Evolutionary conservation across 805 yeast genomes (phyloP), one percentile per base, ranked within the genome.

Genomic region (Cyberlindnera veronae): DNA sequence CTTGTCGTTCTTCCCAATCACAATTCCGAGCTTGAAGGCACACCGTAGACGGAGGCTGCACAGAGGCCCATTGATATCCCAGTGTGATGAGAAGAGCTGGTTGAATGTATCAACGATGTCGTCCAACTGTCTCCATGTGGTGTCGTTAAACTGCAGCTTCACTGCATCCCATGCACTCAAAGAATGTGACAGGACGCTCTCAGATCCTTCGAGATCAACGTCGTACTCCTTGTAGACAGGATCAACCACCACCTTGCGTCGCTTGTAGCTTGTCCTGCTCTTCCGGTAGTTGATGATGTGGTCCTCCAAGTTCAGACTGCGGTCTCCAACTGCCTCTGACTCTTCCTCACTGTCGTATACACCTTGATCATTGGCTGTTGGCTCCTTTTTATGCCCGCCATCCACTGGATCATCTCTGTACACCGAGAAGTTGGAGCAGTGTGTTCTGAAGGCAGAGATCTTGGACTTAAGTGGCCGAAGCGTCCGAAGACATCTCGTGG

Each of bases 401-500:
- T 28, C 18, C 20, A 13, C n/a, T 9, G 18, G 20, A 3, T 21
- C 27, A 3, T 33, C 17, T 5, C 17, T 18, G 17, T 13, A 17
- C 15, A 24, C 36, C 9, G 19, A 14, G 19, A 34, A 34, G 20
- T 27, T 11, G 10, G 26, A 21, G 34, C 33, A 32, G 18, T 39
- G 34, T 6, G 39, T 17, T 26, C 36, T 36, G 19, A 42, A 16
- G 3, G 41, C 36, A 6, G 38, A 8, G 29, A 51, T 32, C 32
- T 41, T 51, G 11, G 44, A 27, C 31, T 49, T 46, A 16, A 49
- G 30, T 6, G 48, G 50, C 29, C 51, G 43, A 27, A 47, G 36
- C 14, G 44, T 34, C 10, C 50, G 16, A 29, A 46, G 23, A 16
- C 49, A 44, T 9, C 45, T 32, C 1, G 23, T 29, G 8, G 42